Evolutionary conservation across 371 early-diverging fungal species (phyloP), one percentile per base, ranked within the genome.

Genomic region (Coemansia sp.): DNA sequence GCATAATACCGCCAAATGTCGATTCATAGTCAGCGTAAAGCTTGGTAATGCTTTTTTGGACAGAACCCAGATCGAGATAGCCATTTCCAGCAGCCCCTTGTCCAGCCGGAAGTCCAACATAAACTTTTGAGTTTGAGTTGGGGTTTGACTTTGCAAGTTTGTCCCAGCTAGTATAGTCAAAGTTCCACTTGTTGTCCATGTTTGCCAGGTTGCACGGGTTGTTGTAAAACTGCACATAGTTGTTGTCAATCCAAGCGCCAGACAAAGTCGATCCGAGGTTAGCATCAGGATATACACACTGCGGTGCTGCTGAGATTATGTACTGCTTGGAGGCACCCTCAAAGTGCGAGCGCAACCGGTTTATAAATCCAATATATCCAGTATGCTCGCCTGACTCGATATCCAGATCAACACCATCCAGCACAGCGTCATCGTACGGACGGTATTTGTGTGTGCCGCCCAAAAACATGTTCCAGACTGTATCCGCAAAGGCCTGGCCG

Each of bases 1-100:
- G 81, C 89, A 88, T 88, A 1, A 87, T 83, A 48, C 89, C 89
- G 31, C 86, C 87, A 75, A 88, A 88, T 13, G 77, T 78, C 13
- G 72, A 63, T 14, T 63, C 51, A 61, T 80, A 83, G 10, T 75
- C 67, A 2, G 68, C 45, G 13, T 78, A 64, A 0, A 83, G 73
- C 13, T 72, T 65, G 5, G 72, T 73, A 39, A 88, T 59, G 24
- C 85, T 80, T 5, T 61, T 59, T 14, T 82, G 74, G 8, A 88
- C 64, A 5, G 72, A 72, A 3, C 64, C 62, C 48, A 82, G 76
- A 11, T 63, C 71, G 10, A 87, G 68, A 54, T 84, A 83, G 11
- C 89, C 88, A 1, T 81, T 78, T 14, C 85, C 85, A 8, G 82
- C 83, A 37, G 83, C 89, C 5, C 77, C 78, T 5, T 83, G 66